Conservation (phyloP, 192 early-diverging fungal genomes). For the Umbelopsis isabellina region DNA sequence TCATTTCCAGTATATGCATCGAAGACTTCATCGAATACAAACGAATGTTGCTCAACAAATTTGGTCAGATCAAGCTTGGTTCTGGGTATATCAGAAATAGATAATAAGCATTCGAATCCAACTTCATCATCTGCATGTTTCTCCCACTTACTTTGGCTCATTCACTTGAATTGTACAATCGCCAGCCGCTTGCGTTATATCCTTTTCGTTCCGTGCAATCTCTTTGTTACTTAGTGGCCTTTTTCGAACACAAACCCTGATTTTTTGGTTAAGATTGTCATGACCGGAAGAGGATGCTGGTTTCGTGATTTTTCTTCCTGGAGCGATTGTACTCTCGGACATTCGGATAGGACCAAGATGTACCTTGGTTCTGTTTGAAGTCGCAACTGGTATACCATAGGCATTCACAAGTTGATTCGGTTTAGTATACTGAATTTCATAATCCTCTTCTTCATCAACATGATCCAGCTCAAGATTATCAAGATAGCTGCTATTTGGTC, state of each 20-base stretch:
- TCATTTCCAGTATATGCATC: slow-evolving; percentile 79
- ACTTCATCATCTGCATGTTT: too few relatives aligned
- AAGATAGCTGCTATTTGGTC: neutral
- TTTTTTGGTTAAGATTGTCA: slow-evolving; percentile 72
- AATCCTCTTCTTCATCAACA: slow-evolving; percentile 6
- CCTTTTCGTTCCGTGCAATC: slow-evolving; percentile 73
- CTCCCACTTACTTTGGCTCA: slow-evolving; percentile 80
- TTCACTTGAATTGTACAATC: slow-evolving; percentile 76
- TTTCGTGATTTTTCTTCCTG: neutral
- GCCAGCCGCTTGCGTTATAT: slow-evolving; percentile 70
- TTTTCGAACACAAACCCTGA: slow-evolving; percentile 95
- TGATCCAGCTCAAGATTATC: slow-evolving; percentile 13
- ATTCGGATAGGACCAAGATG: slow-evolving; percentile 4
- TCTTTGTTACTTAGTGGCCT: slow-evolving; percentile 88
- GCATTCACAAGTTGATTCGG: slow-evolving; percentile 58
- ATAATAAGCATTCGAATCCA: too few relatives aligned
- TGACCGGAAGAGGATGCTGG: neutral
- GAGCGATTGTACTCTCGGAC: neutral
- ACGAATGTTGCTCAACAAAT: slow-evolving; percentile 93
- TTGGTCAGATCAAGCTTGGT: slow-evolving; percentile 94
- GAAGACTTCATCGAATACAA: slow-evolving; percentile 97
- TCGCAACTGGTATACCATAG: slow-evolving; percentile 63
- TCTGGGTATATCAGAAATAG: slow-evolving; percentile 37
- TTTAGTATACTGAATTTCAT: slow-evolving; percentile 1
- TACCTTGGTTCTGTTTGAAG: neutral